A percentile compares a stretch with the other conserved stretches of the same genome.
Evolutionary conservation across 148 eudicot genomes (phyloP).

Genomic region (Polygonum maritimum): DNA sequence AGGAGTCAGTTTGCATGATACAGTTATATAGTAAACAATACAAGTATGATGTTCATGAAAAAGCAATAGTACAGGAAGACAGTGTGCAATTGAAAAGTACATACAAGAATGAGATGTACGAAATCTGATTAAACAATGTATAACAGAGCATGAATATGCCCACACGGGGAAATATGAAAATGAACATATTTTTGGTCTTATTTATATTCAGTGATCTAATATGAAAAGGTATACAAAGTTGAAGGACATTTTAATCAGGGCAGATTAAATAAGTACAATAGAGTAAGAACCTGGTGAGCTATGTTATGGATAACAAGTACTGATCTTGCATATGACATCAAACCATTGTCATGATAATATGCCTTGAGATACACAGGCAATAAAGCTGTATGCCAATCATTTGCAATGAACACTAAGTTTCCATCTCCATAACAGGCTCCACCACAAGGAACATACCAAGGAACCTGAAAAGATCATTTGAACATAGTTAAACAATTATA

Average conservation of each 20-base stretch:
- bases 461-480: slow-evolving; percentile 50
- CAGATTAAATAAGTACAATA: background rate
- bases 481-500: background rate
- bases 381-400: slow-evolving; percentile 98
- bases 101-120: too few relatives aligned
- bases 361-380: slow-evolving; percentile 95
- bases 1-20: background rate
- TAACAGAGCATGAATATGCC: background rate
- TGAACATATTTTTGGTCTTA: background rate
- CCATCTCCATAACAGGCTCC: slow-evolving; percentile 98
- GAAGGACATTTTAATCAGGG: background rate
- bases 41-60: too few relatives aligned
- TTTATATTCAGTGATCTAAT: background rate
- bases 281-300: slow-evolving; percentile 81
- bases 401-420: slow-evolving; percentile 91
- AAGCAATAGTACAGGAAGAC: background rate
- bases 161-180: background rate
- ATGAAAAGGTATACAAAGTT: background rate
- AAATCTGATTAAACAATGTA: too few relatives aligned
- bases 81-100: background rate
- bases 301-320: slow-evolving; percentile 91
- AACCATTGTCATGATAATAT: slow-evolving; percentile 80
- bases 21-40: too few relatives aligned
- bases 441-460: slow-evolving; percentile 98
- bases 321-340: slow-evolving; percentile 77